Evolutionary conservation across 2,329 filamentous ascomycete genomes (phyloP).

Genomic region (Albophoma yamanashiensis): DNA sequence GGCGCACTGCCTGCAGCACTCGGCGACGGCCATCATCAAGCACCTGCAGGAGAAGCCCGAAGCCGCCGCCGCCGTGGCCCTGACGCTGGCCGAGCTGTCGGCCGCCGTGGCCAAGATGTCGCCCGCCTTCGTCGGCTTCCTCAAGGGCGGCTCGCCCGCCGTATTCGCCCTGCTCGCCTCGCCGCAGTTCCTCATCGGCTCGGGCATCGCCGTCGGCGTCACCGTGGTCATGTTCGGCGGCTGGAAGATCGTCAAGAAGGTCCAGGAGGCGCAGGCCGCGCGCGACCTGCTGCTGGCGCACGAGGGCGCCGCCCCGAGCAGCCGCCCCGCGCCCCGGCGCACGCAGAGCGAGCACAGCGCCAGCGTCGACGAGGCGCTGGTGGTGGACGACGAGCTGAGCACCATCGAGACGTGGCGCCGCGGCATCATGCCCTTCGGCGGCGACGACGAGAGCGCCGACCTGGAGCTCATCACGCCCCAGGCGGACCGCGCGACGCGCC

Average conservation of each 20-base stretch:
- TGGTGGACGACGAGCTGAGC: constrained; percentile 47
- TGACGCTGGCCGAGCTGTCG: constrained; percentile 86
- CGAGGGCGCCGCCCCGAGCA: constrained; percentile 11
- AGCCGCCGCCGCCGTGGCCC: constrained; percentile 83
- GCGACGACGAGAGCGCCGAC: constrained; percentile 36
- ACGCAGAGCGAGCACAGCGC: constrained; percentile 19
- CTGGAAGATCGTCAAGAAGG: constrained; percentile 93
- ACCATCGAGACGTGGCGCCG: constrained; percentile 48
- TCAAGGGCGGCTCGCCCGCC: constrained; percentile 75
- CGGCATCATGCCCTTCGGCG: constrained; percentile 37
- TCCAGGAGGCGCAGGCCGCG: constrained; percentile 35
- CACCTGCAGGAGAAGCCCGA: constrained; percentile 65
- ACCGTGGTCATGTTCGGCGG: constrained; percentile 93
- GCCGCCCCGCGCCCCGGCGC: constrained; percentile 14
- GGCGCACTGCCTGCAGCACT: constrained; percentile 79
- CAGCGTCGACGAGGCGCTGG: constrained; percentile 43
- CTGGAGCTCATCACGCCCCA: constrained; percentile 47
- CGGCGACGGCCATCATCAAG: constrained; percentile 70
- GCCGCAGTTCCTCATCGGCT: constrained; percentile 90
- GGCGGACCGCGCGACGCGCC: constrained; percentile 36
- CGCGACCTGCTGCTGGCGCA: constrained; percentile 16
- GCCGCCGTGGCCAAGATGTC: constrained; percentile 74
- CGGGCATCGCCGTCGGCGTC: constrained; percentile 80
- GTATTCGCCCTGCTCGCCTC: constrained; percentile 79
- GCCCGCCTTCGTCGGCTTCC: constrained; percentile 60